Base-by-base conservation (phyloP, 345 rosid species). In the Carallia brachiata region DNA sequence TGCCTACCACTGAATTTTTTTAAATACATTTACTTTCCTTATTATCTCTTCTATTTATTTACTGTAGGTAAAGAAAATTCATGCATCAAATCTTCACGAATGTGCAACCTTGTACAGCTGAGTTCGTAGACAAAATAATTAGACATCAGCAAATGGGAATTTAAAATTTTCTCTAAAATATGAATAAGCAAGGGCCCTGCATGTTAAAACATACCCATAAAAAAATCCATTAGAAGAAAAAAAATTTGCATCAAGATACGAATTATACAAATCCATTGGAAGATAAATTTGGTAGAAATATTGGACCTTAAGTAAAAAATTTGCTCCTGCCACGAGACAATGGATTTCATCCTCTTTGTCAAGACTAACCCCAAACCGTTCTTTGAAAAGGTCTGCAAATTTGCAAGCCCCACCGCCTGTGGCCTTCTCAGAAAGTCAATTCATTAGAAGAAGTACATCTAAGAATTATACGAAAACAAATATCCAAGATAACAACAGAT, bases 321-420 rank as follows among this genome's bases (percentile, higher is more conserved):
- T 92, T 53, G 99, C 98, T 67, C 99, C 99, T 31, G 99, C 91
- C 61, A 95, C 99, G 70, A 95, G 97, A 73, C 99, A 95, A 75
- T 92, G 80, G 98, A 95, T 95, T 79, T 95, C 99, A 84, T 90
- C 99, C 83, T 95, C 99, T 79, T 95, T 95, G 71, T 95, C 99
- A 75, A 95, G 89, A 80, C 96, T 86, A 77, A 90, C 85, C 16
- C 98, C 99, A 39, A 95, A 94, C 79, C 90, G 87, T 81, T 95
- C 99, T 77, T 89, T 95, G 79, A 95, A 95, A 64, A 95, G 84
- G 77, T 95, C 97, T 2, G 98, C 81, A 70, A 81, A 95, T 84
- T 92, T 95, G 85, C 74, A 90, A 34, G 99, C 99, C 74, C 99
- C 98, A 8, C 99, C 99, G n/a, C 99, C 99, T 70, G 99, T 95